phyloP scores from a whole-genome alignment of 2,329 filamentous ascomycete genomes.

The Pseudodiploospora longispora region DNA sequence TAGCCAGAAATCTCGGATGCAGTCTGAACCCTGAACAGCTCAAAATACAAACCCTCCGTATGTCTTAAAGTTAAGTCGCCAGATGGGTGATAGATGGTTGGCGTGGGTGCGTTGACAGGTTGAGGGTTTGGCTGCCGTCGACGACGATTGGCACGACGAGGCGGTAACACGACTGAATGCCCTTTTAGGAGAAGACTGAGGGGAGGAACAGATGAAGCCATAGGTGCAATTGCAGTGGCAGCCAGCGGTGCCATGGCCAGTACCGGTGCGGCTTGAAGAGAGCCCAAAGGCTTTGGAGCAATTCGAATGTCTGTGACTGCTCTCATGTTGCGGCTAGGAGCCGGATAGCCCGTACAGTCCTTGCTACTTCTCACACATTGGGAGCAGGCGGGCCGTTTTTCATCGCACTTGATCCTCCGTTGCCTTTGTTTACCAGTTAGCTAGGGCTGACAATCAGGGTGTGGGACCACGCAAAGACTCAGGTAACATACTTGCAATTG shows the following conservation, averaged over 20 bases:
- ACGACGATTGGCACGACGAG: constrained; percentile 21
- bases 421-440: constrained; percentile 28
- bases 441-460: constrained; percentile 2
- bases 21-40: constrained; percentile 53
- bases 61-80: constrained; percentile 37
- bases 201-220: too few relatives aligned
- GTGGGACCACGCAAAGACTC: background rate
- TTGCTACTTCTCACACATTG: constrained; percentile 54
- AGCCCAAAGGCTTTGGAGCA: constrained; percentile 35
- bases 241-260: constrained; percentile 11
- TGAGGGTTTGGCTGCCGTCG: constrained; percentile 2
- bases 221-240: constrained; percentile 8
- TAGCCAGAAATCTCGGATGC: constrained; percentile 57
- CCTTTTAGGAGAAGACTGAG: constrained; percentile 4
- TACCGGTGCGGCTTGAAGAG: background rate
- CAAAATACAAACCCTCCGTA: constrained; percentile 52
- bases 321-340: constrained; percentile 40
- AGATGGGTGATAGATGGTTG: constrained; percentile 35
- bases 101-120: constrained; percentile 12
- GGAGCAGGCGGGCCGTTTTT: constrained; percentile 50
- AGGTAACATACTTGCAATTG: constrained; percentile 56
- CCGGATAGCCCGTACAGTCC: constrained; percentile 54
- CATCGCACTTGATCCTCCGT: constrained; percentile 59
- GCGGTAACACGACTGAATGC: constrained; percentile 19
- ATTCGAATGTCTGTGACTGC: constrained; percentile 41